These are phyloP conservation scores for Sporothrix luriei DNA, from an alignment of 2,329 filamentous ascomycete genomes.

Conservation along the genomic window DNA sequence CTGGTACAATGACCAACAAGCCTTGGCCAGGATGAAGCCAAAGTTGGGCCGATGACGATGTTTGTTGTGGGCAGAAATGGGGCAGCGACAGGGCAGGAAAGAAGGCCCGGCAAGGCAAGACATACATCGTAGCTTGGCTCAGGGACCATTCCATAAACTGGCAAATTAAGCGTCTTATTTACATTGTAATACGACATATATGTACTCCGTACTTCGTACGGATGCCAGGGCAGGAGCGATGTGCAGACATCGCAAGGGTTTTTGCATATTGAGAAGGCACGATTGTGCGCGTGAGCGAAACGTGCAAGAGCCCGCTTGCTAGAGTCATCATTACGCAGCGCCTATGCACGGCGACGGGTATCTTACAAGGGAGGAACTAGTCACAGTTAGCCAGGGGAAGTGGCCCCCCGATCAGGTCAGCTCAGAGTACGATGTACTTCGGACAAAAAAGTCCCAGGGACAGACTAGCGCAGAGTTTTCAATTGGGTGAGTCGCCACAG, in stretches of 20 bases:
- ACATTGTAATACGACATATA: no score
- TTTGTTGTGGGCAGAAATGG: constrained; percentile 7
- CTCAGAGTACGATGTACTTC: constrained; percentile 8
- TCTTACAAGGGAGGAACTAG: constrained; percentile 7
- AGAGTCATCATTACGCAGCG: constrained; percentile 15
- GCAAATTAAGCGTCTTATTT: constrained; percentile 17
- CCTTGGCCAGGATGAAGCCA: background rate
- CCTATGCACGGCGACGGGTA: background rate
- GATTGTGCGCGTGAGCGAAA: constrained; percentile 14
- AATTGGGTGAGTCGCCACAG: background rate
- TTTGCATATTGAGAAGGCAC: constrained; percentile 2
- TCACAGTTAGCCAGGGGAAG: constrained; percentile 19
- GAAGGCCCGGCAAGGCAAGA: background rate
- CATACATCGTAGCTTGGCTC: constrained; percentile 14
- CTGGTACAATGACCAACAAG: background rate
- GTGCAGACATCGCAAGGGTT: constrained; percentile 1
- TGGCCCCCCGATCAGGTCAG: background rate
- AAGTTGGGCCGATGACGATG: constrained; percentile 11
- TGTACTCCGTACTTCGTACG: no score
- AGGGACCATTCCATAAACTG: background rate
- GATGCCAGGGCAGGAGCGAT: background rate
- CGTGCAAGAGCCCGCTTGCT: background rate
- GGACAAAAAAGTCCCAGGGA: background rate
- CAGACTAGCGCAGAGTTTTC: constrained; percentile 2
- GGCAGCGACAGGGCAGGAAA: background rate